Evolutionary conservation across 257 asterid genomes (phyloP).

Genomic region (Solanum sparsipilum): DNA sequence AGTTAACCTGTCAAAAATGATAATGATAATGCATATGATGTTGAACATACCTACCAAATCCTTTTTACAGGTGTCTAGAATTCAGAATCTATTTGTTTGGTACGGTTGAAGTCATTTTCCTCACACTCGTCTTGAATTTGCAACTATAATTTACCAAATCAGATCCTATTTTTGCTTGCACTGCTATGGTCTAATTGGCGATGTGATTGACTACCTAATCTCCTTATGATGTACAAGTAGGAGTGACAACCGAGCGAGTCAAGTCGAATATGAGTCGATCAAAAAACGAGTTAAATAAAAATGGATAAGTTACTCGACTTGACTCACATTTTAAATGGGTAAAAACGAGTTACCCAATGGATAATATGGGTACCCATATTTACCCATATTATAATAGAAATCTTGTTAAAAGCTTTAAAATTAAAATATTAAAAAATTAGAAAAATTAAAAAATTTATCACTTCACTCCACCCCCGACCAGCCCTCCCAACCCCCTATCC

Average conservation of each 20-base stretch:
- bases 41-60: background rate
- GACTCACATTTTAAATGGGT: no score
- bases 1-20: background rate
- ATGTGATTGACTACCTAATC: background rate
- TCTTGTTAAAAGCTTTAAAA: no score
- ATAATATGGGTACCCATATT: no score
- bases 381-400: no score
- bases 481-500: no score
- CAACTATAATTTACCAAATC: background rate
- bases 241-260: background rate
- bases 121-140: background rate
- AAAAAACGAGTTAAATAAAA: no score
- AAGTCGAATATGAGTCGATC: no score
- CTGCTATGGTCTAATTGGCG: background rate
- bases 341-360: no score
- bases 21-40: background rate
- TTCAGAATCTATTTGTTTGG: background rate
- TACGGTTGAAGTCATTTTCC: background rate
- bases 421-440: no score
- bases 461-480: no score
- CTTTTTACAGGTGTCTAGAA: background rate
- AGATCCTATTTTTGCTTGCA: background rate
- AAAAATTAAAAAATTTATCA: no score
- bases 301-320: no score
- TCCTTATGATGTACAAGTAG: background rate